Base-by-base conservation (phyloP, 257 asterid species). In the Nicotiana tomentosiformis region DNA sequence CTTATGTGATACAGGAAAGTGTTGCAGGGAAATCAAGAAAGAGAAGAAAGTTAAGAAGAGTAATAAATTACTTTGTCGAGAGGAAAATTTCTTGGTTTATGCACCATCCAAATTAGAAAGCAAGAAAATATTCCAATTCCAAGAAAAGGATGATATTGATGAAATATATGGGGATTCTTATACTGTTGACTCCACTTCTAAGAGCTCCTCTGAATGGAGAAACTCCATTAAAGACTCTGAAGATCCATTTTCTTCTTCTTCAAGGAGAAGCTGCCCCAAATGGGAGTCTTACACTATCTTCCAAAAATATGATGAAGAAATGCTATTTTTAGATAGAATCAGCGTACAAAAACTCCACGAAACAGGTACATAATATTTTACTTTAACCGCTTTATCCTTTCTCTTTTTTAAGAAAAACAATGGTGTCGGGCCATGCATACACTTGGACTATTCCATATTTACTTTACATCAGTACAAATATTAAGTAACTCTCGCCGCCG, bases 201-300 rank as follows among this genome's bases (percentile, higher is more conserved):
- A 93, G 77, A 94, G 92, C 82, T 95, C 98, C 0, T 93, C 95
- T 0, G 98, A 95, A 55, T 90, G 98, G 98, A 85, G 97, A 87
- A 93, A 97, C 85, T 93, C 98, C 1, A 91, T 91, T 79, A 86
- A 91, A 84, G 88, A 91, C 60, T 91, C 94, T 10, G 98, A 95
- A 0, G 98, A 95, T 77, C 97, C 97, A 1, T 95, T 92, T 69
- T 93, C 98, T 0, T 91, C 97, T 1, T 95, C 99, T 15, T 95
- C 99, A 4, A 77, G 99, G 55, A 77, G 99, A 70, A 95, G 99
- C 82, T 95, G 98, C 66, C 99, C 99, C 53, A 92, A 93, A 32
- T 95, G 99, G 99, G 99, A 95, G 67, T 95, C 99, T 56, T 95
- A 95, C 88, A 86, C 98, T 0, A 90, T 95, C 10, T 95, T 93